These are phyloP conservation scores for Aspergillus sp. DNA, from an alignment of 2,329 filamentous ascomycete species.

Conservation along the genomic window DNA sequence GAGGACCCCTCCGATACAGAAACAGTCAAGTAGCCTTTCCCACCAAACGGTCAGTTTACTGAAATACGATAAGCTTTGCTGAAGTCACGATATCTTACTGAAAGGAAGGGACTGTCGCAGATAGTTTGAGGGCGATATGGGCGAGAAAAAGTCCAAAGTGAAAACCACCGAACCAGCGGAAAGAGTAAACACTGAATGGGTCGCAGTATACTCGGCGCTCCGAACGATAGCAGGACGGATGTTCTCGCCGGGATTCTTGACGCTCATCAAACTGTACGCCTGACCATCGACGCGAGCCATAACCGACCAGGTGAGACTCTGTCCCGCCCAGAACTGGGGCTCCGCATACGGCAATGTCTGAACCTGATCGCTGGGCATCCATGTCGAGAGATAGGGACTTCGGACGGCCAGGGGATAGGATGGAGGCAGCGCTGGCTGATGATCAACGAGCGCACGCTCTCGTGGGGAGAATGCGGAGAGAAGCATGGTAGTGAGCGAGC, in stretches of 20 bases:
- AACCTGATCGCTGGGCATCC: constrained; percentile 46
- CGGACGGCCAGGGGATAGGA: constrained; percentile 49
- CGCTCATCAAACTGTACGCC: constrained; percentile 47
- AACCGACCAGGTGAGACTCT: constrained; percentile 45
- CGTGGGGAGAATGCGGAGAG: constrained; percentile 18
- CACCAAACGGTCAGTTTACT: constrained; percentile 8
- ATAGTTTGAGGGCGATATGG: constrained; percentile 46
- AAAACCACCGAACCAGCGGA: constrained; percentile 39
- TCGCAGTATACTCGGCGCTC: constrained; percentile 44
- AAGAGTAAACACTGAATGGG: constrained; percentile 45
- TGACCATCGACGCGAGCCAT: constrained; percentile 45
- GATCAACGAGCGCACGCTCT: constrained; percentile 13
- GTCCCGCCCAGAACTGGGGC: constrained; percentile 48
- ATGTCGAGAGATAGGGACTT: constrained; percentile 47
- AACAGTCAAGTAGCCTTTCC: constrained; percentile 44
- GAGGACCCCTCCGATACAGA: constrained; percentile 27
- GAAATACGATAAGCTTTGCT: no score
- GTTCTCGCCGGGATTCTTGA: constrained; percentile 27
- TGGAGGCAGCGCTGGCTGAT: constrained; percentile 38
- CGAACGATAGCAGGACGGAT: constrained; percentile 37
- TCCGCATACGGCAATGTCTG: constrained; percentile 39
- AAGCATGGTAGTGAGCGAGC: constrained; percentile 24
- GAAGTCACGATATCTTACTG: constrained; percentile 23
- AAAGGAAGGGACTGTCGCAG: constrained; percentile 49
- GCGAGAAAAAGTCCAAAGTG: constrained; percentile 49